A percentile compares a stretch with the other conserved stretches of the same genome.
phyloP scores from a whole-genome alignment of 176 grass and related monocot species.

The Aegilops umbellulata region DNA sequence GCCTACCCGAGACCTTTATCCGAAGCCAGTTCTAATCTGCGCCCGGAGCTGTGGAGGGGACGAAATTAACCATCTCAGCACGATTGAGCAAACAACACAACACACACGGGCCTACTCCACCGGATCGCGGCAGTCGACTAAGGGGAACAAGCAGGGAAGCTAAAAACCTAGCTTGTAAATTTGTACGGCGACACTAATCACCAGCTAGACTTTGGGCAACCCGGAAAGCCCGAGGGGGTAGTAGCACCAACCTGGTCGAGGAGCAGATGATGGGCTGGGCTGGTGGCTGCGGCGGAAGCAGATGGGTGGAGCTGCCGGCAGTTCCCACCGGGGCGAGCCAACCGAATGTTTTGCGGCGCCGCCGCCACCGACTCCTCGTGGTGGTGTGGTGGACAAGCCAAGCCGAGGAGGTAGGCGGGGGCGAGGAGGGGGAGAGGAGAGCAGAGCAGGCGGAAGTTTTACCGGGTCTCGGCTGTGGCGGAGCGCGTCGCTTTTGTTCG shows the following conservation, averaged over 20 bases:
- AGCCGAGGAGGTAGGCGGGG: not conserved
- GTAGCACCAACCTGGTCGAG: not conserved
- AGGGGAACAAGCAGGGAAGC: not conserved
- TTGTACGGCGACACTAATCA: not conserved
- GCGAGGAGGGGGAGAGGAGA: not conserved
- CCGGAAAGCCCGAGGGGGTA: not conserved
- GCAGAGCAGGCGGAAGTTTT: not conserved
- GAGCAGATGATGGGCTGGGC: not conserved
- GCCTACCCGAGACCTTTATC: not conserved
- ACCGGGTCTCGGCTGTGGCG: not conserved
- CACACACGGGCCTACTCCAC: not conserved
- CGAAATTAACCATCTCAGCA: not conserved
- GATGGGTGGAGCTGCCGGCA: not conserved
- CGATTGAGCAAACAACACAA: not conserved
- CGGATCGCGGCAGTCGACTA: not conserved
- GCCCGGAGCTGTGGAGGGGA: not conserved
- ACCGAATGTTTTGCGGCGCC: not conserved
- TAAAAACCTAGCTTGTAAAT: not conserved
- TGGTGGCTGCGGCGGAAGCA: not conserved
- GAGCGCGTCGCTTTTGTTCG: conserved; percentile 30
- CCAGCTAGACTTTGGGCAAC: not conserved
- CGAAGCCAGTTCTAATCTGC: conserved; percentile 14
- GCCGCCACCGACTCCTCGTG: conserved; percentile 5
- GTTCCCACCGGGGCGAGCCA: not conserved
- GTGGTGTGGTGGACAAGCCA: not conserved